Base-by-base conservation (phyloP, 139 green algal species). In the Gonium pectorale region DNA sequence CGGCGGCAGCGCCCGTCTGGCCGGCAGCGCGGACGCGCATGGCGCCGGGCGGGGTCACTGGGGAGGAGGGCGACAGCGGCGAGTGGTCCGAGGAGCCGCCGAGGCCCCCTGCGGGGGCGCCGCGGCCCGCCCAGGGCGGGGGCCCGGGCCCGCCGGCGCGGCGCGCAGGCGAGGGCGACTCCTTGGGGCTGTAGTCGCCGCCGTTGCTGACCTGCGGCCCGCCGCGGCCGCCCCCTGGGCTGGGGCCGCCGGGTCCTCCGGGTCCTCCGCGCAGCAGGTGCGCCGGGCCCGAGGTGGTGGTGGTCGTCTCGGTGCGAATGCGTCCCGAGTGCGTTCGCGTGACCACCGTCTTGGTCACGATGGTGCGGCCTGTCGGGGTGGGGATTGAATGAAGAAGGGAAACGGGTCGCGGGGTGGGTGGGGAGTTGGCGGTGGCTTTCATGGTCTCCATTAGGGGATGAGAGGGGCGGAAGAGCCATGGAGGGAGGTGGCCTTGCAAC, bases 271-370 rank as follows among this genome's bases (percentile, higher is more conserved):
- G 31, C 0, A 73, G 63, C 62, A 83, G 41, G 59, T 73, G 77
- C 21, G 43, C 62, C 21, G 77, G 77, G 0, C 77, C 77, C 9
- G 62, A 74, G 31, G 60, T 73, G 59, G 60, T 83, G 60, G 77
- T 83, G n/a, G 5, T 31, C 24, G 73, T 44, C 43, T 73, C 77
- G 11, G 77, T 73, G 17, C 62, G 62, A 31, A 83, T 73, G 21
- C 77, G 77, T 19, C 77, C 77, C 9, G 60, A 73, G 43, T 38
- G 43, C 31, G 77, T 83, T 41, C 77, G 77, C 1, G 77, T 83
- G 60, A 83, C 77, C 2, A 59, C 33, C 3, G 77, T 83, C 43
- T 63, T 74, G 43, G 77, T 83, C 27, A 51, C 43, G 33, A 73
- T 64, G 60, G 60, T 83, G 40, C 60, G 31, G 44, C 77, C 75